Conservation (phyloP, 257 asterid species). For the Solanum rostratum region DNA sequence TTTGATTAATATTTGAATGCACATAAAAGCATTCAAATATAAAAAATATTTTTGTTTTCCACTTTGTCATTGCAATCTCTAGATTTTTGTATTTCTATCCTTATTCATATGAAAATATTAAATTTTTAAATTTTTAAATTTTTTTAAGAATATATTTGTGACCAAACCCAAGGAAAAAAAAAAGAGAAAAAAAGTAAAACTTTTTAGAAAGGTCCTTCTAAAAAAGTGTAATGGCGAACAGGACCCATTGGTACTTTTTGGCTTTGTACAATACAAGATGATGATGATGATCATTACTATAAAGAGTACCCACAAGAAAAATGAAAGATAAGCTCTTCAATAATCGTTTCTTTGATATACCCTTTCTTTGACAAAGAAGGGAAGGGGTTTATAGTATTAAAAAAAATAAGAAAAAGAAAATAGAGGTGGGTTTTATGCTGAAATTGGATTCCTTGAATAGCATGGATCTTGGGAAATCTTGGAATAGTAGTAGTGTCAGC, state of each 20-base stretch:
- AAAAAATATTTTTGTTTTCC: no score
- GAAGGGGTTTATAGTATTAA: neutral
- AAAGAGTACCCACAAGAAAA: neutral
- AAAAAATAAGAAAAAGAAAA: neutral
- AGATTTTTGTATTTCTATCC: no score
- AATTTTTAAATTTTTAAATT: no score
- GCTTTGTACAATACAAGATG: neutral
- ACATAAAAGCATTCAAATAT: no score
- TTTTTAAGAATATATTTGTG: no score
- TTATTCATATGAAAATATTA: no score
- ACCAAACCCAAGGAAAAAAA: no score
- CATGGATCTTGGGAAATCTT: constrained; percentile 31
- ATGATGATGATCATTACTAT: neutral
- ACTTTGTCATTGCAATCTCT: no score
- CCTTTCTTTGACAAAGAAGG: neutral
- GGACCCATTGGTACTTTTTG: neutral
- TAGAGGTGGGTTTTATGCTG: constrained; percentile 11
- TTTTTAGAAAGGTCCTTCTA: neutral
- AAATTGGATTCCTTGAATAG: constrained; percentile 13
- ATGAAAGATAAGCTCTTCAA: neutral
- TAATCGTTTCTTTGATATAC: neutral
- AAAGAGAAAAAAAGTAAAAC: no score
- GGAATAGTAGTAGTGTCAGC: constrained; percentile 21
- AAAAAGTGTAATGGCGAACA: neutral
- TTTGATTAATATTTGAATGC: no score